Evolutionary conservation across 2,329 filamentous ascomycete genomes (phyloP).

Genomic region (Chaetomium sp.): DNA sequence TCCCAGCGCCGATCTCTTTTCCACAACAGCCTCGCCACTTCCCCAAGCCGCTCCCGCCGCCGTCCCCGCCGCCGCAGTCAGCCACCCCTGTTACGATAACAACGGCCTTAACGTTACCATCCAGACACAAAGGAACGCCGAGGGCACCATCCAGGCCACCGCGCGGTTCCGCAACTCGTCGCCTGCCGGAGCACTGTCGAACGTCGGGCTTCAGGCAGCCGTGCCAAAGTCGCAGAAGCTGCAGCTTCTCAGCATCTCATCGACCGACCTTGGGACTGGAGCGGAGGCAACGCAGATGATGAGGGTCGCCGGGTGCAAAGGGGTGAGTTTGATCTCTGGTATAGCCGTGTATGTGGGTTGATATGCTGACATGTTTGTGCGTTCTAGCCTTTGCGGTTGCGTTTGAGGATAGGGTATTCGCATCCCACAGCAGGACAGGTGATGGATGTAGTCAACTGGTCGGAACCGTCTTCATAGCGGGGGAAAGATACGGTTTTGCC

Average conservation of each 20-base stretch:
- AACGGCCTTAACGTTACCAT: conserved; percentile 82
- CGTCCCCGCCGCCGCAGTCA: conserved; percentile 49
- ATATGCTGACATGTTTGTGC: conserved; percentile 33
- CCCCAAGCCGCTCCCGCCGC: conserved; percentile 44
- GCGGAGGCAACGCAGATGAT: conserved; percentile 88
- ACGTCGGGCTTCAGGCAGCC: conserved; percentile 86
- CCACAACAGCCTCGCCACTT: conserved; percentile 51
- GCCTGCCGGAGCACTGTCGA: conserved; percentile 64
- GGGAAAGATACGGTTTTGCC: background rate
- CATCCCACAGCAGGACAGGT: conserved; percentile 70
- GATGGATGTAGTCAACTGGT: conserved; percentile 96
- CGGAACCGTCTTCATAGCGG: conserved; percentile 63
- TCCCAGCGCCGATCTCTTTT: conserved; percentile 54
- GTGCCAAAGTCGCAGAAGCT: conserved; percentile 96
- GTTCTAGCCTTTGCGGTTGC: conserved; percentile 74
- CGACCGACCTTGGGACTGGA: conserved; percentile 71
- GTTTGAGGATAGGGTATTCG: conserved; percentile 80
- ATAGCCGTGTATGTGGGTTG: background rate
- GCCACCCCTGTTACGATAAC: conserved; percentile 78
- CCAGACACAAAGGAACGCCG: conserved; percentile 79
- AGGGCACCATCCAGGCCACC: conserved; percentile 76
- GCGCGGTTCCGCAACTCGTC: conserved; percentile 83
- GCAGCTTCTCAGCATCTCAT: conserved; percentile 87
- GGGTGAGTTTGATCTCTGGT: conserved; percentile 65
- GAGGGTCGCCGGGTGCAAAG: conserved; percentile 81